A percentile compares a stretch with the other conserved stretches of the same genome.
phyloP scores from a whole-genome alignment of 2,329 filamentous ascomycete genomes.

The Fusarium pininemorale region DNA sequence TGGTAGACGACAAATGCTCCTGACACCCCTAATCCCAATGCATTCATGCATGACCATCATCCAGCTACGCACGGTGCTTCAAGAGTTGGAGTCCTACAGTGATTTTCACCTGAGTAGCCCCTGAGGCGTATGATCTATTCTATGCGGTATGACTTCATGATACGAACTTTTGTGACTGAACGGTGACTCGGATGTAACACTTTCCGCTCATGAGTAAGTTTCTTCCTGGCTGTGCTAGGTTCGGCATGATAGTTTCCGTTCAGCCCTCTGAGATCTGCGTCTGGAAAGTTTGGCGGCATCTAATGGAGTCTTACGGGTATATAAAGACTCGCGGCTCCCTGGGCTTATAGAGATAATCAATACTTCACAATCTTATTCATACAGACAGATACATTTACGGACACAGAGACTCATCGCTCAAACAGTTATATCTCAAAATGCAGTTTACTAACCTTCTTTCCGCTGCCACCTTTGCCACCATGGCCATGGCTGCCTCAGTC shows the following conservation, averaged over 20 bases:
- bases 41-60: neutral
- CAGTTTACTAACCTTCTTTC: neutral
- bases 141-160: no score
- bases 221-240: neutral
- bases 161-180: neutral
- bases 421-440: neutral
- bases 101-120: no score
- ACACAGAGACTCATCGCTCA: accelerated
- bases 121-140: accelerated
- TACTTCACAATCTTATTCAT: neutral
- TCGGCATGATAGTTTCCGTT: accelerated
- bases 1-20: no score
- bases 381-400: no score
- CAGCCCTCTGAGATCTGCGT: accelerated
- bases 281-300: accelerated
- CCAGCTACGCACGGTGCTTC: accelerated
- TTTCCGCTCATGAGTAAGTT: neutral
- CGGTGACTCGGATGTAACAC: neutral
- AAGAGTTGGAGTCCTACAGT: accelerated
- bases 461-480: neutral
- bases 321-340: neutral
- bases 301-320: neutral
- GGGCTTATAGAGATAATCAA: accelerated
- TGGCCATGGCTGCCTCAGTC: neutral
- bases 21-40: accelerated